Conservation (phyloP, 116 monocot species). For the Thalassia testudinum region DNA sequence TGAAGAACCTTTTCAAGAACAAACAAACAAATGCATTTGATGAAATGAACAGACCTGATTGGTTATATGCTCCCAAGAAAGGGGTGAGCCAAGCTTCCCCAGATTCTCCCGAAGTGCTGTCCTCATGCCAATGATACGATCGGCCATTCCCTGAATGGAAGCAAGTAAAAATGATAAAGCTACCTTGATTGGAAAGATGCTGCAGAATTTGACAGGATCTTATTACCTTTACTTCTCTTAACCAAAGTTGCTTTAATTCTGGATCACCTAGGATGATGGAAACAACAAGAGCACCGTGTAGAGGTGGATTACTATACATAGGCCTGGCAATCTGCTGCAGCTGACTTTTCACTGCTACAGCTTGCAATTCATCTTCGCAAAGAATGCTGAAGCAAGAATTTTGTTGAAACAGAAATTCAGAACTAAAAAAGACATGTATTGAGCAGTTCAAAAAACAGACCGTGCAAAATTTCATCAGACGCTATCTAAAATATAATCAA, state of each 20-base stretch:
- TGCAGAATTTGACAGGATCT: not conserved
- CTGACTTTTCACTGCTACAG: conserved; percentile 95
- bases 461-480: too few relatives aligned
- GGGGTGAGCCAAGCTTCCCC: conserved; percentile 68
- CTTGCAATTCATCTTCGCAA: conserved; percentile 87
- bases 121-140: conserved; percentile 96
- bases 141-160: conserved; percentile 73
- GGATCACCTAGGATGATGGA: conserved; percentile 79
- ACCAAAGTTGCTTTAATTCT: conserved; percentile 68
- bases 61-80: conserved; percentile 96
- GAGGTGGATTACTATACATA: conserved; percentile 95
- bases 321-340: conserved; percentile 94
- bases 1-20: not conserved
- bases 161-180: not conserved
- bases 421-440: too few relatives aligned
- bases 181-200: not conserved
- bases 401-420: too few relatives aligned
- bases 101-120: conserved; percentile 63
- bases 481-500: too few relatives aligned
- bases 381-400: conserved; percentile 24
- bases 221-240: conserved; percentile 85
- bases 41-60: conserved; percentile 46
- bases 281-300: conserved; percentile 84
- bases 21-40: not conserved
- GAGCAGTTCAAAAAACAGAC: too few relatives aligned